Evolutionary conservation across 768 basidiomycete genomes (phyloP).

Genomic region (Mycena indigotica): DNA sequence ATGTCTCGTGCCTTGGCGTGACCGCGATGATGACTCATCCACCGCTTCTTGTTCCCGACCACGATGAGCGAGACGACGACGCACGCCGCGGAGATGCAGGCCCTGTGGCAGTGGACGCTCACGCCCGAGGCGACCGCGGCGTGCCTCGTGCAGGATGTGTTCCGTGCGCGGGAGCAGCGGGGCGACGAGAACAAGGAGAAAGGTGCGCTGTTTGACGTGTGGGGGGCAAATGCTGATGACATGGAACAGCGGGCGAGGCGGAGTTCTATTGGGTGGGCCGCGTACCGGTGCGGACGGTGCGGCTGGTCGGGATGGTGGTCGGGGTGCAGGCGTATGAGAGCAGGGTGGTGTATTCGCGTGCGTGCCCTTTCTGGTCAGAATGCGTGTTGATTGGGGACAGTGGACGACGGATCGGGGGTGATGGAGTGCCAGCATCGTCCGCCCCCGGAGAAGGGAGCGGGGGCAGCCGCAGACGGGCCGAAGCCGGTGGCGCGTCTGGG

Average conservation of each 20-base stretch:
- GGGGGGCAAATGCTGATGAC: conserved; percentile 9
- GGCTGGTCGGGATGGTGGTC: conserved; percentile 64
- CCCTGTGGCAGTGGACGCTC: conserved; percentile 57
- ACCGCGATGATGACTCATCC: no score
- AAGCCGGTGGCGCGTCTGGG: conserved; percentile 12
- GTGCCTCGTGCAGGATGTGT: conserved; percentile 57
- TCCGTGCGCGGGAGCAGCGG: conserved; percentile 48
- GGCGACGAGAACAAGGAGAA: conserved; percentile 34
- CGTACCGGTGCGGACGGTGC: conserved; percentile 67
- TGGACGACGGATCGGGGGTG: conserved; percentile 77
- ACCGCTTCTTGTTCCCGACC: background rate
- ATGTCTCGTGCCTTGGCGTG: no score
- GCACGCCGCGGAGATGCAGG: background rate
- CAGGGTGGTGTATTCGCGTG: conserved; percentile 61
- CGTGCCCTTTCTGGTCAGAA: conserved; percentile 19
- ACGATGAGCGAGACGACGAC: background rate
- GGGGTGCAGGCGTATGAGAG: conserved; percentile 62
- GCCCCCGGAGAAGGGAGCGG: conserved; percentile 25
- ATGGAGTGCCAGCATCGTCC: conserved; percentile 63
- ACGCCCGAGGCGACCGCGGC: conserved; percentile 55
- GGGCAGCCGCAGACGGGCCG: conserved; percentile 17
- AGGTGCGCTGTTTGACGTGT: background rate
- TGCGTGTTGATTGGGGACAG: conserved; percentile 35
- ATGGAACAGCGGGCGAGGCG: conserved; percentile 41
- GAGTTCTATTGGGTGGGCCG: conserved; percentile 76